Evolutionary conservation across 2,329 filamentous ascomycete species (phyloP).

Genomic region (Graphiopsis chlorocephala): DNA sequence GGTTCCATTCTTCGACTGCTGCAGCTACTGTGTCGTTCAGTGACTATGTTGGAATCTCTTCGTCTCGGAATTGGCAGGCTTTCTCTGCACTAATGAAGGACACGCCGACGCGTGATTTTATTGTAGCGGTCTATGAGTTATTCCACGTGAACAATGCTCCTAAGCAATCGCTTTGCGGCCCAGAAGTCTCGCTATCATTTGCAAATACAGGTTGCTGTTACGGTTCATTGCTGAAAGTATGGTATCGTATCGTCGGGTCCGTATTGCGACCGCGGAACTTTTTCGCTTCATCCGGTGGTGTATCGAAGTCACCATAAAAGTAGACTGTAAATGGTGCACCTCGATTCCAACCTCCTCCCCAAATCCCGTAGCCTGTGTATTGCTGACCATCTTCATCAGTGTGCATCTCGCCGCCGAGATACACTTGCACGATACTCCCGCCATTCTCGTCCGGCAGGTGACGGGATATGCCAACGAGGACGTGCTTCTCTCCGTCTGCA

Average conservation of each 20-base stretch:
- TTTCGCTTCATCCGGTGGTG: constrained; percentile 31
- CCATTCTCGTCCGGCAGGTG: constrained; percentile 56
- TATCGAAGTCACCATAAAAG: constrained; percentile 61
- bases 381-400: constrained; percentile 46
- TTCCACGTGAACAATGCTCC: constrained; percentile 53
- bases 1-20: constrained; percentile 58
- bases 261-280: constrained; percentile 35
- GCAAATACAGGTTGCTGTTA: constrained; percentile 41
- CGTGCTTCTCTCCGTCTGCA: constrained; percentile 38
- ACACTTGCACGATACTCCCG: constrained; percentile 54
- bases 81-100: constrained; percentile 64
- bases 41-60: constrained; percentile 51
- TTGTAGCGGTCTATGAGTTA: constrained; percentile 29
- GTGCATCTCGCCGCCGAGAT: constrained; percentile 57
- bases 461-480: constrained; percentile 64
- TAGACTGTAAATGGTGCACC: constrained; percentile 59
- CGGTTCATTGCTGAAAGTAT: constrained; percentile 24
- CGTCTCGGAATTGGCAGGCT: constrained; percentile 58
- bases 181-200: constrained; percentile 26
- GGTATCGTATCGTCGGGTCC: constrained; percentile 24
- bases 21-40: constrained; percentile 28
- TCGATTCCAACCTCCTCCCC: constrained; percentile 64
- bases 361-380: constrained; percentile 59
- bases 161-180: constrained; percentile 44
- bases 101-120: constrained; percentile 60